Evolutionary conservation across 371 early-diverging fungal genomes (phyloP), one percentile per base, ranked within the genome.

Genomic region (Syncephalastrum monosporum): DNA sequence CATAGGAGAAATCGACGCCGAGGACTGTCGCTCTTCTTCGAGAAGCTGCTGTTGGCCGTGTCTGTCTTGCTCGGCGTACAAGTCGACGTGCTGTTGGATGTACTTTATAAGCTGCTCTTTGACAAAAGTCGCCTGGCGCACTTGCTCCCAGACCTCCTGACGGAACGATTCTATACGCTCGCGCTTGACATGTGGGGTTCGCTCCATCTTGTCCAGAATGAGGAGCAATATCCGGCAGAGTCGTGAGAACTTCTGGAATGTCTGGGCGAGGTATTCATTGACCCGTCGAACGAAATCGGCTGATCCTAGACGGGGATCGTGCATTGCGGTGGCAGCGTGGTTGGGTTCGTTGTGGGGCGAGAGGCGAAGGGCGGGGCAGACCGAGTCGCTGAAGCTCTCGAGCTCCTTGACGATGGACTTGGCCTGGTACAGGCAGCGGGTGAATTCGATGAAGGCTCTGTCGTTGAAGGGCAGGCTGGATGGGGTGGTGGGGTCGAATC

Each of bases 401-500:
- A 77, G 50, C 15, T 74, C 72, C 48, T 71, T 65, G 21, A 77
- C 77, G 23, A 77, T 71, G 12, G 65, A 51, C 50, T 77, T 77
- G n/a, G 72, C 68, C 60, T 77, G 77, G 38, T 77, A 68, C 24
- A 77, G 53, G 46, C 77, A 77, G 2, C 77, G 74, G 47, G 68
- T 71, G 19, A 77, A 74, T 24, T 77, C 77, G 3, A 75, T 60
- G 53, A 71, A 70, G 1, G 57, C 55, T 42, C 62, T 63, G 52
- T 72, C 76, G 3, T 29, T 57, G 10, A 33, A 33, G 3, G 55
- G 46, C 5, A 61, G 24, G 12, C 51, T 43, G 3, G 61, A 61
- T 24, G 56, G 29, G n/a, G 50, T n/a, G 12, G 25, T 19, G 19
- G 61, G 56, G 41, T 55, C 47, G 44, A 24, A 46, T 2, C 57